These are phyloP conservation scores for Escallonia rubra DNA, from an alignment of 129 eudicot genomes.

Conservation along the genomic window DNA sequence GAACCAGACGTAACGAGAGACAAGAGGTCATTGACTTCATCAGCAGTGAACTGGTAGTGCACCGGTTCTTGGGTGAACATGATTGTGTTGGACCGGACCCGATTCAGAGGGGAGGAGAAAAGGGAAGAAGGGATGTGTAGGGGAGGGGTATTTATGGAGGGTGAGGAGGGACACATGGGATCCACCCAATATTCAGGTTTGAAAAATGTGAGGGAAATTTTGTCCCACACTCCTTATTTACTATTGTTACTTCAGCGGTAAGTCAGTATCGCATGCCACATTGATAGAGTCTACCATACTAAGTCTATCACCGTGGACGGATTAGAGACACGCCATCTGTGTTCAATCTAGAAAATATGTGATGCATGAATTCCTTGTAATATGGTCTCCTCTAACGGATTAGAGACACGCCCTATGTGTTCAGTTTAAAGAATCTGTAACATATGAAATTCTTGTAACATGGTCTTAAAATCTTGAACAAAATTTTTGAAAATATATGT, in stretches of 20 bases:
- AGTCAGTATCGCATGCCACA: too few species aligned
- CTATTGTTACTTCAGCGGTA: neutral
- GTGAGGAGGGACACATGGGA: slow-evolving; percentile 17
- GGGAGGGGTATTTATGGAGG: slow-evolving; percentile 39
- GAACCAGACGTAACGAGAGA: slow-evolving; percentile 20
- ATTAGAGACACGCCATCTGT: neutral
- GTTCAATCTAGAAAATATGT: neutral
- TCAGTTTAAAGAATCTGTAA: neutral
- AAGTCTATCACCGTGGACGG: too few species aligned
- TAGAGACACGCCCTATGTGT: neutral
- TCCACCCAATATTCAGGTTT: slow-evolving; percentile 11
- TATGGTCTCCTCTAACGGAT: neutral
- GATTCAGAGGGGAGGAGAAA: slow-evolving; percentile 33
- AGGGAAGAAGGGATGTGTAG: slow-evolving; percentile 34
- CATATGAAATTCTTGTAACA: neutral
- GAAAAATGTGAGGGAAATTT: slow-evolving; percentile 2
- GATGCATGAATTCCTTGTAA: neutral
- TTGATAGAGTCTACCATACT: neutral
- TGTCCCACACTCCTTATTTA: neutral
- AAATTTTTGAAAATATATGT: neutral
- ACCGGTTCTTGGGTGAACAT: slow-evolving; percentile 34
- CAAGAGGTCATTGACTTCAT: slow-evolving; percentile 31
- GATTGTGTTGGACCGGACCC: slow-evolving; percentile 13
- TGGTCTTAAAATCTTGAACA: neutral
- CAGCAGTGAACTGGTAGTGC: slow-evolving; percentile 22